Evolutionary conservation across 805 yeast species (phyloP).

Genomic region (Candida golubevii): DNA sequence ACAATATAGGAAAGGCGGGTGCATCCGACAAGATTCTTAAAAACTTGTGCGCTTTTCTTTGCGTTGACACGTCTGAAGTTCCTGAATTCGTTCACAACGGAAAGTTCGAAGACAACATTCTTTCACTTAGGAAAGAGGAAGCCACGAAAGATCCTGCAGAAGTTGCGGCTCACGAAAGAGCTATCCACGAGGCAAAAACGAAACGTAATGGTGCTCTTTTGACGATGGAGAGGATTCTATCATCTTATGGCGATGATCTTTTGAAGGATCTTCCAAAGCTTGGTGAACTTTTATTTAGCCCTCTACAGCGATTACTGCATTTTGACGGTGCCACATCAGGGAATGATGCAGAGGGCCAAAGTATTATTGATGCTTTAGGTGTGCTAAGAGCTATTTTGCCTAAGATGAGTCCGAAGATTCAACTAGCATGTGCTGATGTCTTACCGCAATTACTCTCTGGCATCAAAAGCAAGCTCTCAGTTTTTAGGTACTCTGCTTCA

Average conservation of each 20-base stretch:
- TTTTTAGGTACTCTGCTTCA: conserved; percentile 85
- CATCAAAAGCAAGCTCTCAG: conserved; percentile 68
- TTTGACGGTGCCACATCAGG: conserved; percentile 24
- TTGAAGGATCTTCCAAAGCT: conserved; percentile 67
- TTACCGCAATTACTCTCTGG: conserved; percentile 46
- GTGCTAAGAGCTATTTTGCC: conserved; percentile 72
- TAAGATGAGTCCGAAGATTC: conserved; percentile 46
- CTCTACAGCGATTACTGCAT: conserved; percentile 43
- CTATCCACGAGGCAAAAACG: conserved; percentile 67
- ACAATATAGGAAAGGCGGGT: conserved; percentile 52
- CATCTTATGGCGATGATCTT: conserved; percentile 47
- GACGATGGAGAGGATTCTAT: conserved; percentile 59
- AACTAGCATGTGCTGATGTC: conserved; percentile 43
- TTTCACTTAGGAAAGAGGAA: conserved; percentile 79
- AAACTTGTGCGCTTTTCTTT: conserved; percentile 85
- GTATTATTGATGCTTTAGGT: conserved; percentile 81
- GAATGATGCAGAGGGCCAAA: conserved; percentile 61
- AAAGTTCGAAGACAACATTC: conserved; percentile 47
- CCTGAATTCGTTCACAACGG: conserved; percentile 81
- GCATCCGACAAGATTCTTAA: conserved; percentile 87
- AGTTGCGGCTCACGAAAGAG: conserved; percentile 54
- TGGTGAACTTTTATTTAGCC: conserved; percentile 58
- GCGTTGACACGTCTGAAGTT: conserved; percentile 94
- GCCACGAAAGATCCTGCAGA: conserved; percentile 59
- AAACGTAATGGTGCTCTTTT: conserved; percentile 82